Evolutionary conservation across 164 flowering plant genomes (phyloP).

Genomic region (Annona squamosa): DNA sequence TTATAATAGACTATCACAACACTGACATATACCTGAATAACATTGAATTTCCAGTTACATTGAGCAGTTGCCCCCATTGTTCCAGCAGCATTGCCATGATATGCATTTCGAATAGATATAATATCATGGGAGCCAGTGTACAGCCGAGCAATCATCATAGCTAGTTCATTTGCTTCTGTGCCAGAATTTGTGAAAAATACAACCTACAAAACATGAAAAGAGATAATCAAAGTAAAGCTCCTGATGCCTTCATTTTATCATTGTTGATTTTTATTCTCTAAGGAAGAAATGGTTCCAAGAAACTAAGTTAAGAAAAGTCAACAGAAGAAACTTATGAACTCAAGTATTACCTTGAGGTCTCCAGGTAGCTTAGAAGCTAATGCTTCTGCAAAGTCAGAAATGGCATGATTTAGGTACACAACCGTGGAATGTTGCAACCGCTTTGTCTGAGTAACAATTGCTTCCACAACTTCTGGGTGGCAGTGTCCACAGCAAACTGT

Average conservation of each 20-base stretch:
- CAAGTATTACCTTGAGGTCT: slow-evolving; percentile 61
- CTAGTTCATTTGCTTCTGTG: slow-evolving; percentile 96
- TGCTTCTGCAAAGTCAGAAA: slow-evolving; percentile 90
- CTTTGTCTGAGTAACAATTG: slow-evolving; percentile 54
- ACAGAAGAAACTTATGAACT: not conserved
- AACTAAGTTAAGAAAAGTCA: not conserved
- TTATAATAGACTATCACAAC: not conserved
- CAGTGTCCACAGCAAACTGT: slow-evolving; percentile 90
- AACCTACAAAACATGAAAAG: slow-evolving; percentile 36
- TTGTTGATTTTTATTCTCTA: too few species aligned
- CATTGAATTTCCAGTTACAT: slow-evolving; percentile 71
- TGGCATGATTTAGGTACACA: slow-evolving; percentile 66
- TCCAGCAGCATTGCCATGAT: slow-evolving; percentile 88
- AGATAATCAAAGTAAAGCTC: not conserved
- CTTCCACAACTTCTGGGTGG: slow-evolving; percentile 79
- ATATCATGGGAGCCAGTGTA: slow-evolving; percentile 81
- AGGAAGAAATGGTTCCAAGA: not conserved
- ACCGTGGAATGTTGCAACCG: slow-evolving; percentile 83
- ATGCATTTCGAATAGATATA: slow-evolving; percentile 74
- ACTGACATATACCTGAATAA: slow-evolving; percentile 51
- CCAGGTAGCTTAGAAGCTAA: slow-evolving; percentile 83
- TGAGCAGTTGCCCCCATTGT: slow-evolving; percentile 96
- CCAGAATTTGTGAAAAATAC: slow-evolving; percentile 94
- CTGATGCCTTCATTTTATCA: too few species aligned
- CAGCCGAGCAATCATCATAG: slow-evolving; percentile 79